Evolutionary conservation across 352 stramenopile genomes (phyloP).

Genomic region (Pythium pyrilobum): DNA sequence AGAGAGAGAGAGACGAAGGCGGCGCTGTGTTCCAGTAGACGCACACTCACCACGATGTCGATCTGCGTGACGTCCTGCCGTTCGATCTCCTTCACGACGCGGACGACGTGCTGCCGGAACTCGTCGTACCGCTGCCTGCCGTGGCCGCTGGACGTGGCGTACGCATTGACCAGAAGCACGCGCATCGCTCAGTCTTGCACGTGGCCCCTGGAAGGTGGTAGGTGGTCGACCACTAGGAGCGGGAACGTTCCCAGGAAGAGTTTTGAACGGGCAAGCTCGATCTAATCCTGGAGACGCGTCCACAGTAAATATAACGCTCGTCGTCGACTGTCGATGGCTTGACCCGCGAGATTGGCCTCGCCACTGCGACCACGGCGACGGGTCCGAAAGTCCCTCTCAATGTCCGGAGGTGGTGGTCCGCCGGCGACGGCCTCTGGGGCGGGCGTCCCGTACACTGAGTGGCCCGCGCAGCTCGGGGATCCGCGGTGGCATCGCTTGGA

Average conservation of each 20-base stretch:
- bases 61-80: slow-evolving; percentile 55
- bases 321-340: no score
- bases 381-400: no score
- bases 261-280: no score
- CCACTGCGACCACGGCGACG: no score
- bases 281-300: no score
- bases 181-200: slow-evolving; percentile 31
- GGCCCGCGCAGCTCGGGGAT: slow-evolving; percentile 47
- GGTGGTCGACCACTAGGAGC: neutral
- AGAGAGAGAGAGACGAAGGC: neutral
- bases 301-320: neutral
- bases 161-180: slow-evolving; percentile 70
- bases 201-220: neutral
- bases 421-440: slow-evolving; percentile 7
- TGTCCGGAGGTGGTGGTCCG: slow-evolving; percentile 4
- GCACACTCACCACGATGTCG: slow-evolving; percentile 56
- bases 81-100: slow-evolving; percentile 50
- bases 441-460: slow-evolving; percentile 46
- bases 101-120: slow-evolving; percentile 47
- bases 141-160: slow-evolving; percentile 32
- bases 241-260: neutral
- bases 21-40: no score
- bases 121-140: slow-evolving; percentile 37
- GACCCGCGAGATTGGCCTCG: no score
- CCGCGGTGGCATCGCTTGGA: slow-evolving; percentile 27